Conservation (phyloP, 176 grass and related monocot genomes). For the Typha latifolia region DNA sequence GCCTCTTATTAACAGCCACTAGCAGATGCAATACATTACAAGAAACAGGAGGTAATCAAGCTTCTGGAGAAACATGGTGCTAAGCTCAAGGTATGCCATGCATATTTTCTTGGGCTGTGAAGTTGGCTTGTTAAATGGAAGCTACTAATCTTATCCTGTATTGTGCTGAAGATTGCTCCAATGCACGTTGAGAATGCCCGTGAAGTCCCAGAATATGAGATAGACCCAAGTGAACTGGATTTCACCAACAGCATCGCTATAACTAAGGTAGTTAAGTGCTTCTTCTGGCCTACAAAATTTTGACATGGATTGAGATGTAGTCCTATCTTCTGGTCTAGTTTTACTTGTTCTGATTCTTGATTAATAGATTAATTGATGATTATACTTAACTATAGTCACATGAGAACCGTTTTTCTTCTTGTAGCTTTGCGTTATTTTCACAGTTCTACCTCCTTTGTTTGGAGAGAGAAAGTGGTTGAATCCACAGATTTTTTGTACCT, state of each 20-base stretch:
- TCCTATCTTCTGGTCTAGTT: neutral
- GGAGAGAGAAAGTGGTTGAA: no score
- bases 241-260: slow-evolving; percentile 55
- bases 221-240: slow-evolving; percentile 63
- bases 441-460: no score
- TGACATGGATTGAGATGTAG: neutral
- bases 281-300: neutral
- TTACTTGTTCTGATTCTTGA: no score
- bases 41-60: slow-evolving; percentile 79
- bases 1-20: slow-evolving; percentile 60
- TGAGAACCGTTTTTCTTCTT: no score
- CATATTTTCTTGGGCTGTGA: neutral
- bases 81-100: slow-evolving; percentile 47
- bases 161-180: slow-evolving; percentile 54
- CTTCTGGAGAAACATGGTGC: slow-evolving; percentile 82
- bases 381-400: no score
- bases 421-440: no score
- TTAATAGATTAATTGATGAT: no score
- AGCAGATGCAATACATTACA: slow-evolving; percentile 94
- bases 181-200: slow-evolving; percentile 63
- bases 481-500: no score
- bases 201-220: slow-evolving; percentile 96
- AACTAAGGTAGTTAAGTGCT: slow-evolving; percentile 49
- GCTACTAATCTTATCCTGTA: slow-evolving; percentile 17
- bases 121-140: neutral